Conservation (phyloP, 495 filamentous ascomycete genomes). For the Lasiosphaeriaceae sp. region DNA sequence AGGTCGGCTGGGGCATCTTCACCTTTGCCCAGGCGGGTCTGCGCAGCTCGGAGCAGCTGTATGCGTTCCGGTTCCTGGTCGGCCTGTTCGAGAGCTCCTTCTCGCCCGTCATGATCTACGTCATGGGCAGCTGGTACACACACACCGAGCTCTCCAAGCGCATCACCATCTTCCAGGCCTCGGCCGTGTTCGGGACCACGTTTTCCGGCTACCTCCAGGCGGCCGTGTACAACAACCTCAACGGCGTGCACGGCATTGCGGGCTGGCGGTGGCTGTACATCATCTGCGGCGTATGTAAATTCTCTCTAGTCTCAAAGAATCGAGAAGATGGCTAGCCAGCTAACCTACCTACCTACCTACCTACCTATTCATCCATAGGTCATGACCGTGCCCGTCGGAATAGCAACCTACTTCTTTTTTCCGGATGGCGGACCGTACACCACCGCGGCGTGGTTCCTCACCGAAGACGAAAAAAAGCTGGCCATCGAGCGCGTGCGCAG, state of each 20-base stretch:
- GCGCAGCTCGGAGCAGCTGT: conserved; percentile 20
- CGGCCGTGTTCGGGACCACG: conserved; percentile 44
- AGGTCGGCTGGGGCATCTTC: conserved; percentile 45
- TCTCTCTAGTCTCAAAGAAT: background rate
- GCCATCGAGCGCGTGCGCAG: conserved; percentile 21
- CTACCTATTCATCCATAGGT: too few species aligned
- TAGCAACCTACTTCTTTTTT: conserved; percentile 53
- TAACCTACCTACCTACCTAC: background rate
- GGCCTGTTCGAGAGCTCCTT: conserved; percentile 26
- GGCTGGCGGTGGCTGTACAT: conserved; percentile 56
- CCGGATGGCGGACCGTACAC: conserved; percentile 50
- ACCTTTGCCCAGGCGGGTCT: conserved; percentile 44
- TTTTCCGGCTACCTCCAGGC: conserved; percentile 51
- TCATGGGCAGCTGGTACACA: conserved; percentile 26
- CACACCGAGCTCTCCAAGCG: conserved; percentile 36
- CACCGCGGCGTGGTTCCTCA: conserved; percentile 48
- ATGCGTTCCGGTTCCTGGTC: conserved; percentile 27
- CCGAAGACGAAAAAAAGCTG: conserved; percentile 20
- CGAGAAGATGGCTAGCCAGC: background rate
- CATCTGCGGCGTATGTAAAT: conserved; percentile 31
- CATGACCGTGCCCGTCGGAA: conserved; percentile 49
- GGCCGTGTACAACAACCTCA: conserved; percentile 37
- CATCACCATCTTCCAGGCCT: conserved; percentile 48
- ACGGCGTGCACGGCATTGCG: conserved; percentile 43
- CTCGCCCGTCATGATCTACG: conserved; percentile 24